Base-by-base conservation (phyloP, 225 moss, liverwort and hornwort genomes). In the Thuidium tamariscinum region DNA sequence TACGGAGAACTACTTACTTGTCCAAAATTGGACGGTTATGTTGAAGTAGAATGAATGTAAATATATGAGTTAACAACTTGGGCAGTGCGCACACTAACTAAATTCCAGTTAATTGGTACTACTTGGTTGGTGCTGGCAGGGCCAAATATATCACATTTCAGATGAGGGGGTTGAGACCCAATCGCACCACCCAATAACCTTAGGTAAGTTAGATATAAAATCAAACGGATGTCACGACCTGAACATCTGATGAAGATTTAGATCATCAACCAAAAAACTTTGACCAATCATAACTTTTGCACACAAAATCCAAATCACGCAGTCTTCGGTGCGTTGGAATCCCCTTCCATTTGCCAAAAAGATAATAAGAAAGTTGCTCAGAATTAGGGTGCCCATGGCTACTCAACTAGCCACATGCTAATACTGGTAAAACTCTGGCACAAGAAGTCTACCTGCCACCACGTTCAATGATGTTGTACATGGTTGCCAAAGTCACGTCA, bases 381-480 rank as follows among this genome's bases (percentile, higher is more conserved):
- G 27, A 81, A 22, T 66, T 11, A 49, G 36, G 36, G 81, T 26
- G 51, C 19, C 26, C 36, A 37, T 25, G 55, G 36, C 55, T 55
- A 36, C 37, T 26, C 18, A 21, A 10, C n/a, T 17, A 75, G 44
- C 25, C 61, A 71, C 29, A 44, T 72, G 72, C 44, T 55, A 46
- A 79, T n/a, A 21, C n/a, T 62, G 16, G 67, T 37, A 20, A 76
- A 46, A 36, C 48, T 73, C 66, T 59, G 21, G 49, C 78, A 85
- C 62, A 57, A 88, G 57, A 84, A 69, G 56, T 83, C 52, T 81
- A 94, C 94, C 92, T 94, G 84, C 94, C 92, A 87, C 94, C 92
- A 86, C 92, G 92, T 88, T 94, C 94, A 74, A 94, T 87, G 57
- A 94, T 94, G 75, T 94, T 94, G 86, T 94, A 94, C 94, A 94